Conservation (phyloP, 2,329 filamentous ascomycete species). For the Colletotrichum plurivorum region DNA sequence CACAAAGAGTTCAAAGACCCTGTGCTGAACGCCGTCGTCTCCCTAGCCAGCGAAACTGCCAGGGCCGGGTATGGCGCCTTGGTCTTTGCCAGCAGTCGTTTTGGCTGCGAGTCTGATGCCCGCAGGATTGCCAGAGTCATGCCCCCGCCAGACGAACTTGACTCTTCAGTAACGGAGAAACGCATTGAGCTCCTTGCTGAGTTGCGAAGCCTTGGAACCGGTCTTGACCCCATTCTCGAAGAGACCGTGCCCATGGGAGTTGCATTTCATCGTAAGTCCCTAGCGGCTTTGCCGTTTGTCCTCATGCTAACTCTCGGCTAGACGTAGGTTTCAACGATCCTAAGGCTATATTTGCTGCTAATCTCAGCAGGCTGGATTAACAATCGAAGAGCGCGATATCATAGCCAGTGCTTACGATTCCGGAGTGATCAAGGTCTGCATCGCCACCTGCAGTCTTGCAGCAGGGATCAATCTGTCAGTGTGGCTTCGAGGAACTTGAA, state of each 20-base stretch:
- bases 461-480: slow-evolving; percentile 81
- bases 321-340: slow-evolving; percentile 51
- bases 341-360: slow-evolving; percentile 35
- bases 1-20: slow-evolving; percentile 75
- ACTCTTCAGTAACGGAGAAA: slow-evolving; percentile 65
- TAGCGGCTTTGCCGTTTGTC: slow-evolving; percentile 2
- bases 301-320: slow-evolving; percentile 38
- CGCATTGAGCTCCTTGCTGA: slow-evolving; percentile 76
- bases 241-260: slow-evolving; percentile 77
- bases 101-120: slow-evolving; percentile 78
- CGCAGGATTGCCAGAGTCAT: slow-evolving; percentile 76
- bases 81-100: slow-evolving; percentile 80
- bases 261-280: slow-evolving; percentile 78
- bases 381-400: slow-evolving; percentile 81
- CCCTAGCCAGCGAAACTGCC: slow-evolving; percentile 78
- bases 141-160: slow-evolving; percentile 64
- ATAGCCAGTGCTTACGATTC: slow-evolving; percentile 79
- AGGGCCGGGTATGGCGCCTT: slow-evolving; percentile 78
- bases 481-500: background rate
- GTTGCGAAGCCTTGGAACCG: slow-evolving; percentile 74
- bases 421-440: slow-evolving; percentile 77
- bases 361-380: slow-evolving; percentile 72
- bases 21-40: slow-evolving; percentile 78
- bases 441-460: slow-evolving; percentile 85
- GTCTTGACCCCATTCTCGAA: slow-evolving; percentile 75